phyloP scores from a whole-genome alignment of 305 asterid species.

The Solanum hybrid region DNA sequence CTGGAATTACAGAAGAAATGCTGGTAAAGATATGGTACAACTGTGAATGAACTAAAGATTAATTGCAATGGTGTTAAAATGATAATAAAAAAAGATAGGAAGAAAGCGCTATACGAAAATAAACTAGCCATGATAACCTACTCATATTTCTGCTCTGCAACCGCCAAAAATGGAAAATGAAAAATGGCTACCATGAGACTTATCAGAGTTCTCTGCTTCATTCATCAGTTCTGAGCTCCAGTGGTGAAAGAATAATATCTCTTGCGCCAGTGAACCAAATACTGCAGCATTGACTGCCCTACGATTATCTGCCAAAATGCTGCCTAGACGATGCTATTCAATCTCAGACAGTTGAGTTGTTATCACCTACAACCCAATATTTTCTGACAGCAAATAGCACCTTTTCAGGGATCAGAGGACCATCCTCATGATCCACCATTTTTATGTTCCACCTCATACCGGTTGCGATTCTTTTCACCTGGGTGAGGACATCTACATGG shows the following conservation, averaged over 20 bases:
- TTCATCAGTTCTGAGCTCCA: background rate
- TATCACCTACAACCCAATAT: slow-evolving; percentile 29
- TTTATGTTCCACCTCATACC: slow-evolving; percentile 45
- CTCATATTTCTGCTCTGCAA: background rate
- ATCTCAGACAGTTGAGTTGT: slow-evolving; percentile 4
- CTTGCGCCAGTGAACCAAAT: background rate
- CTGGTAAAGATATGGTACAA: background rate
- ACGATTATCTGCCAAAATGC: background rate
- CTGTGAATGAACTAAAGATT: background rate
- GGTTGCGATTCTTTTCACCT: slow-evolving; percentile 21
- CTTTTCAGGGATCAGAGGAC: slow-evolving; percentile 32
- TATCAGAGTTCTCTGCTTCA: background rate
- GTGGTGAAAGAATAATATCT: background rate
- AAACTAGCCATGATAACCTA: background rate
- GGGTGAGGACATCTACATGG: slow-evolving; percentile 20
- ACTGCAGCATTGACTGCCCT: background rate
- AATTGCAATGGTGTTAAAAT: background rate
- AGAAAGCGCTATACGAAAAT: background rate
- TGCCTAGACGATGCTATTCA: slow-evolving; percentile 1
- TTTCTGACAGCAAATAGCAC: slow-evolving; percentile 29
- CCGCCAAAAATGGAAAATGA: background rate
- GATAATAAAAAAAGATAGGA: background rate
- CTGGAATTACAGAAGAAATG: background rate
- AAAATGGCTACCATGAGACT: background rate
- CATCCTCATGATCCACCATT: slow-evolving; percentile 37